Base-by-base conservation (phyloP, 495 filamentous ascomycete species). In the Pyrenopolyporus hunteri region DNA sequence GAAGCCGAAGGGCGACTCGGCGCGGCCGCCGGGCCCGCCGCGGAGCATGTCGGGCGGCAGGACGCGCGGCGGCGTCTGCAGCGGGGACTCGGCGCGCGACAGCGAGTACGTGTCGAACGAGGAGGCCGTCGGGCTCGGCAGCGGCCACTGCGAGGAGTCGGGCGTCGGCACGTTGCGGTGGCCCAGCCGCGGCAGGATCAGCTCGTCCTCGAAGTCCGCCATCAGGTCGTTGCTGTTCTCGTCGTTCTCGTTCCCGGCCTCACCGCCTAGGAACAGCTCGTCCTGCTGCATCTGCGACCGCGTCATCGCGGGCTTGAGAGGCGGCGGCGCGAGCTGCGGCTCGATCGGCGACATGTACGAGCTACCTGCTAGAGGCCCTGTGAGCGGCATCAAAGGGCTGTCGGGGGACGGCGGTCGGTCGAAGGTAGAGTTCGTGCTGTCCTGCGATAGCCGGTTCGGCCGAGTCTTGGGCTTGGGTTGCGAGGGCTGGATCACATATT, bases 321-420 rank as follows among this genome's bases (percentile, higher is more conserved):
- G 62, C 7, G 62, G 62, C 4, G 62, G 62, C 25, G 62, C 45
- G 0, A 33, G 45, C 19, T 59, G 55, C 2, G 62, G 32, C 11
- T 65, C 62, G 9, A 60, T 32, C 22, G 59, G 59, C 6, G 57
- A 42, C 53, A 69, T 67, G 29, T 53, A 46, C 4, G 66, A 63
- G 43, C 66, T 71, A 6, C 45, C 29, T 14, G 69, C 66, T 0
- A 71, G 49, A 1, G 69, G 69, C 1, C 69, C 69, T 4, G 63
- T 62, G 2, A 61, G 57, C 1, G 69, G 69, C 26, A 71, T 63
- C 6, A 71, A 26, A 0, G 69, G 69, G 22, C 63, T 69, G 53
- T 71, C 69, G 11, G 69, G 69, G 1, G 69, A 71, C 0, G 53
- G 49, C 5, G 69, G 69, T 7, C 56, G 59, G 14, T 63, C 52